Conservation (phyloP, 2,329 filamentous ascomycete genomes). For the Paecilomyces niveus region DNA sequence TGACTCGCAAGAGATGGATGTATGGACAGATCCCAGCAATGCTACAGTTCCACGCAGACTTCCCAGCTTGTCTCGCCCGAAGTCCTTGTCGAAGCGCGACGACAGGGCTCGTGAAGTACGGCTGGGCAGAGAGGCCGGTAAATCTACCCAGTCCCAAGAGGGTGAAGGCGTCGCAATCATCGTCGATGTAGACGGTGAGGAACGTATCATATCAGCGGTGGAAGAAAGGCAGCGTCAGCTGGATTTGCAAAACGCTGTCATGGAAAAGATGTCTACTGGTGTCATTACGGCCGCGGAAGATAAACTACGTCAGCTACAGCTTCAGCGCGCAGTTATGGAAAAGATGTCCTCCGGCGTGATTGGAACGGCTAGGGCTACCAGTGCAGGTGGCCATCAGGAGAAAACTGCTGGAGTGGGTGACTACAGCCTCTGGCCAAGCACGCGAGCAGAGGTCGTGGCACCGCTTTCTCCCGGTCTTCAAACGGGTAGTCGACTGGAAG, state of each 20-base stretch:
- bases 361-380: neutral
- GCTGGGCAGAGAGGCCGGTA: neutral
- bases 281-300: constrained; percentile 11
- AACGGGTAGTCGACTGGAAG: neutral
- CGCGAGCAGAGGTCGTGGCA: neutral
- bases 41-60: neutral
- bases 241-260: constrained; percentile 16
- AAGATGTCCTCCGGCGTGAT: constrained; percentile 16
- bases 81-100: neutral
- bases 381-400: neutral
- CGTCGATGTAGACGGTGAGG: constrained; percentile 14
- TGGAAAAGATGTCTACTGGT: constrained; percentile 18
- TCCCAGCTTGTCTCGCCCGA: constrained; percentile 8
- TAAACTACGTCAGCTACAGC: constrained; percentile 9
- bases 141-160: neutral
- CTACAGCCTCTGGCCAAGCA: neutral
- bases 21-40: constrained; percentile 3
- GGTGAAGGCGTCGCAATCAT: constrained; percentile 10
- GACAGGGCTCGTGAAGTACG: neutral
- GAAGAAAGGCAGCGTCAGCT: constrained; percentile 13
- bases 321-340: constrained; percentile 18
- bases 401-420: neutral
- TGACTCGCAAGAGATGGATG: constrained; percentile 9
- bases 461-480: neutral
- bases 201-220: constrained; percentile 11